Evolutionary conservation across 108 stramenopile genomes (phyloP).

Genomic region (Hondaea fermentalgiana): DNA sequence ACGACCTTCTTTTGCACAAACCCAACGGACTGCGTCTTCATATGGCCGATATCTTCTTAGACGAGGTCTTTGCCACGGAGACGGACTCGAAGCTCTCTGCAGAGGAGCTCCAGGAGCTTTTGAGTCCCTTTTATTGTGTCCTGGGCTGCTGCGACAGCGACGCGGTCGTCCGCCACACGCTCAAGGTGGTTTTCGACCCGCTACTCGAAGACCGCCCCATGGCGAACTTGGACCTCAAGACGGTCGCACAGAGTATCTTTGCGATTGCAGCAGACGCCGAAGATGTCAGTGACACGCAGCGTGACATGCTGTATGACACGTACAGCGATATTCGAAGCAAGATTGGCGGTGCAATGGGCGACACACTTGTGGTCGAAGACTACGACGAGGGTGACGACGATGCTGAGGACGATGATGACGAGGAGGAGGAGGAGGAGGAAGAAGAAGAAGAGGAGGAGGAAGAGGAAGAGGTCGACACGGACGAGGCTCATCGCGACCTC

Average conservation of each 20-base stretch:
- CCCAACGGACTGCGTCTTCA: background rate
- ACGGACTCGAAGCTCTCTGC: background rate
- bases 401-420: background rate
- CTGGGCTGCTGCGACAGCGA: background rate
- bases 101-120: background rate
- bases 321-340: background rate
- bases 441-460: background rate
- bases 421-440: background rate
- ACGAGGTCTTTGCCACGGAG: background rate
- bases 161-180: background rate
- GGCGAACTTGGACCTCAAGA: background rate
- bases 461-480: background rate
- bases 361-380: background rate
- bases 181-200: background rate
- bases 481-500: background rate
- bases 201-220: background rate
- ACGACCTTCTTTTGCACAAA: background rate
- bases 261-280: background rate
- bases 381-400: background rate
- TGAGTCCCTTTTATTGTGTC: background rate
- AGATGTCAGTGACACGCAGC: background rate
- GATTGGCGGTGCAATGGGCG: background rate
- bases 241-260: background rate
- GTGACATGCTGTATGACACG: constrained; percentile 2
- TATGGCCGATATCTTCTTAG: background rate